phyloP scores from a whole-genome alignment of 169 alveolate genomes.

The Plasmodium vivax region DNA sequence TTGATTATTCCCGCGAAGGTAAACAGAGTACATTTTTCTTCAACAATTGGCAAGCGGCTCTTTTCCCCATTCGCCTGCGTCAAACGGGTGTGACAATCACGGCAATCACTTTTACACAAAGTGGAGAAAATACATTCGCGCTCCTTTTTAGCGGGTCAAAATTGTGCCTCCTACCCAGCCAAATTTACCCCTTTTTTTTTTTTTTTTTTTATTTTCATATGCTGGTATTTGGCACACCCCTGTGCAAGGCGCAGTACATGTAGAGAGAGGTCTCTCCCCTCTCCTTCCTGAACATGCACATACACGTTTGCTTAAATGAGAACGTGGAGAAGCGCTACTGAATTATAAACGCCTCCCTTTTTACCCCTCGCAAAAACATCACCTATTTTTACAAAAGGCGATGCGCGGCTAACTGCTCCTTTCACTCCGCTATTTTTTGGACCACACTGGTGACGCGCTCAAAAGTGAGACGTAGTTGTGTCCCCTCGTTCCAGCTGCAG shows the following conservation, averaged over 20 bases:
- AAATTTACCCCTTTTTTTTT: neutral
- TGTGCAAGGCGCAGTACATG: neutral
- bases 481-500: neutral
- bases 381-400: neutral
- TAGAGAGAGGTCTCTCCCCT: neutral
- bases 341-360: neutral
- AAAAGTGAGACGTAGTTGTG: neutral
- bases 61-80: neutral
- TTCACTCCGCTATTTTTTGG: neutral
- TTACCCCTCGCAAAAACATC: neutral
- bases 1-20: neutral
- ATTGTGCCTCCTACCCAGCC: neutral
- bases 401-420: neutral
- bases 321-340: neutral
- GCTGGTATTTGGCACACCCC: neutral
- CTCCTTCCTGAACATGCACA: neutral
- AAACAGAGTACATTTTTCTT: neutral
- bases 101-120: neutral
- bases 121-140: neutral
- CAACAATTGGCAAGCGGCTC: neutral
- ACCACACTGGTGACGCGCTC: neutral
- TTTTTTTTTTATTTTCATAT: neutral
- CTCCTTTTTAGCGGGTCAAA: neutral
- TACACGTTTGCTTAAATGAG: neutral
- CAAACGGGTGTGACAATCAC: neutral